Percentiles rank a stretch among this genome's conserved stretches.
Conservation (phyloP, 2,329 filamentous ascomycete genomes). For the Penicillium expansum region DNA sequence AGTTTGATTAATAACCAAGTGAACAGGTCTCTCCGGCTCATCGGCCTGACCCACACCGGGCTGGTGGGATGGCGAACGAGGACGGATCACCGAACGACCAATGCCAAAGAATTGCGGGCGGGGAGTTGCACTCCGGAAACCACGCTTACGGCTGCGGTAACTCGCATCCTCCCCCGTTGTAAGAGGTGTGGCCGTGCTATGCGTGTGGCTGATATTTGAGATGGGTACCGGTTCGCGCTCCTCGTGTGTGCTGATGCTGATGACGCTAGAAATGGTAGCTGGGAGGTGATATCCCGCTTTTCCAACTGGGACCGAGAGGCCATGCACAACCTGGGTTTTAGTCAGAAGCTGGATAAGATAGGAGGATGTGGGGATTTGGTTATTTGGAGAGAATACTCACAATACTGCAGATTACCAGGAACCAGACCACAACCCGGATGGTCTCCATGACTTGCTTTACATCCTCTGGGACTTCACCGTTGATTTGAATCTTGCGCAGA, state of each 20-base stretch:
- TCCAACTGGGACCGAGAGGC: conserved; percentile 71
- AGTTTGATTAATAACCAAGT: conserved; percentile 22
- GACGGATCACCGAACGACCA: conserved; percentile 26
- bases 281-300: conserved; percentile 50
- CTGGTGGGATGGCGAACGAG: conserved; percentile 17
- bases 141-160: conserved; percentile 29
- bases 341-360: not conserved
- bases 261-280: conserved; percentile 44
- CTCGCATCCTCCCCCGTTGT: conserved; percentile 11
- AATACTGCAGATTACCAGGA: conserved; percentile 77
- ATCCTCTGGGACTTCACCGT: conserved; percentile 63
- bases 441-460: conserved; percentile 64
- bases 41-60: conserved; percentile 23
- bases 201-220: conserved; percentile 26
- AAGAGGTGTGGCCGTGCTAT: conserved; percentile 34
- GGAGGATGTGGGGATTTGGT: not conserved
- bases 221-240: conserved; percentile 33
- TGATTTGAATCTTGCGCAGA: conserved; percentile 56
- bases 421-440: conserved; percentile 77
- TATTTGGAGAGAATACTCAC: conserved; percentile 44
- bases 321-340: conserved; percentile 66
- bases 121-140: conserved; percentile 13
- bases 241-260: conserved; percentile 42
- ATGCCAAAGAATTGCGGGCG: conserved; percentile 28
- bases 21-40: conserved; percentile 37